Evolutionary conservation across 371 early-diverging fungal genomes (phyloP).

Genomic region (Cokeromyces recurvatus): DNA sequence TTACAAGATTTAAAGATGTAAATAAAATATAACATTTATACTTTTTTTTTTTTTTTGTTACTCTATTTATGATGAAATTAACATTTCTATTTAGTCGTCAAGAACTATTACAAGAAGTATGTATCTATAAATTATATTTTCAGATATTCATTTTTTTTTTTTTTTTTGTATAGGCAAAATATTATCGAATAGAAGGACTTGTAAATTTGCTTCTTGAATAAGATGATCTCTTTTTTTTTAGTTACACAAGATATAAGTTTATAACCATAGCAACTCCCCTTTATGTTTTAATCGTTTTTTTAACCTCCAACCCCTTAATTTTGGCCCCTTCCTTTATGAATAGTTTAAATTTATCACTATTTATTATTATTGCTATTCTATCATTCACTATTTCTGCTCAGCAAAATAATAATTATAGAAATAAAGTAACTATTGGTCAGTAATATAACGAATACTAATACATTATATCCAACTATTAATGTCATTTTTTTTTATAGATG

Average conservation of each 20-base stretch:
- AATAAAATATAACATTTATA: too few relatives aligned
- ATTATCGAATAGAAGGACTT: slow-evolving; percentile 36
- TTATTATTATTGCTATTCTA: too few relatives aligned
- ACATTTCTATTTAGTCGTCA: slow-evolving; percentile 16
- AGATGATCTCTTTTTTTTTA: too few relatives aligned
- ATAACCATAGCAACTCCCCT: too few relatives aligned
- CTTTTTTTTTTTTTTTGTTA: background rate
- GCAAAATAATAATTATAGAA: background rate
- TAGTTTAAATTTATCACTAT: too few relatives aligned
- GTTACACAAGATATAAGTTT: too few relatives aligned
- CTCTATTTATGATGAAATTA: too few relatives aligned
- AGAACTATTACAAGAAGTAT: slow-evolving; percentile 39
- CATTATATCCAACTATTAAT: background rate
- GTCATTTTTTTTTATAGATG: background rate
- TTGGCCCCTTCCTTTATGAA: too few relatives aligned
- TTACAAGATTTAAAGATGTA: slow-evolving; percentile 28
- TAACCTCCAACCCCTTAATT: too few relatives aligned
- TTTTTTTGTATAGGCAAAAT: slow-evolving; percentile 33
- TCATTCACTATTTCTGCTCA: too few relatives aligned
- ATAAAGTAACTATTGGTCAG: slow-evolving; percentile 9
- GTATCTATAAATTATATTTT: background rate
- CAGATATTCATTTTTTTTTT: too few relatives aligned
- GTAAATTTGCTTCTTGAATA: slow-evolving; percentile 11
- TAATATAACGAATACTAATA: background rate
- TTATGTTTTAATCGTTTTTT: too few relatives aligned